Base-by-base conservation (phyloP, 148 eudicot genomes). In the Cornus florida region DNA sequence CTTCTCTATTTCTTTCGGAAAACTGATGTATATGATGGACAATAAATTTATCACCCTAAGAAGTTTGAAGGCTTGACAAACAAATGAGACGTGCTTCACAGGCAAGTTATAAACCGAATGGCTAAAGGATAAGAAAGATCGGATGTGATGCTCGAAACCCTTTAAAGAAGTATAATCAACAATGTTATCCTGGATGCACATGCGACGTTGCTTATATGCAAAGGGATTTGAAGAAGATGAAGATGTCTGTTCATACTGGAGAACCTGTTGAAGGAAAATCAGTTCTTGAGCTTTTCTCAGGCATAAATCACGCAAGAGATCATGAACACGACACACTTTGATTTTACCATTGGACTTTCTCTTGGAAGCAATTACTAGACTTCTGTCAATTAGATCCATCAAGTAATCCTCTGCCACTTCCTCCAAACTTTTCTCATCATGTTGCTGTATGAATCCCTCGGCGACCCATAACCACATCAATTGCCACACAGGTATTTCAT, bases 241-340 rank as follows among this genome's bases (percentile, higher is more conserved):
- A 46, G 53, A 46, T 7, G 53, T 1, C 11, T 46, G 53, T 46
- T 5, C 7, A 5, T 46, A 46, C 53, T 7, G 1, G 6, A 1
- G 53, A 46, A 46, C 6, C 6, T 10, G 8, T 46, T 46, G 53
- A 7, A 81, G 57, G 48, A 81, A 39, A 69, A 71, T 76, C 28
- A 76, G 77, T 66, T 76, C 75, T 22, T 22, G 22, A 35, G 84
- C 76, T 56, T 71, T 72, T n/a, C 67, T 31, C 46, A 62, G 71
- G 65, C 84, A 81, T 17, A 81, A 70, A 64, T 81, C 80, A 57
- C 73, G 80, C 28, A 81, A 67, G 38, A 77, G 60, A n/a, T 81
- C 80, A 67, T 81, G 80, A 20, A 81, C 43, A 7, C 84, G 65
- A 53, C 80, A 81, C 6, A 67, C 69, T 77, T 77, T 81, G 24